Evolutionary conservation across 116 monocot genomes (phyloP).

Genomic region (Phalaenopsis hybrid): DNA sequence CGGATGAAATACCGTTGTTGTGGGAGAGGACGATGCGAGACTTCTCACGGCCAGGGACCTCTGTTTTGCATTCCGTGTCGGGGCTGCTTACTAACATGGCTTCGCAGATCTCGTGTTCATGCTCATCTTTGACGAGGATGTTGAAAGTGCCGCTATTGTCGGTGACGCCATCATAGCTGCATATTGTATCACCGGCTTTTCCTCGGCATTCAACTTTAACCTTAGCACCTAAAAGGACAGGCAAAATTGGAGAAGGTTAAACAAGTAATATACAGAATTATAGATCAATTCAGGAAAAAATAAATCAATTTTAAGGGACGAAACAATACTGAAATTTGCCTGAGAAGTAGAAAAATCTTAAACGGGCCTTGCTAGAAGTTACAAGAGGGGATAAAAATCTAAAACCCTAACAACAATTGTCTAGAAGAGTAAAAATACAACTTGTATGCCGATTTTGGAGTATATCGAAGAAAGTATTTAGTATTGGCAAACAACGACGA

Average conservation of each 20-base stretch:
- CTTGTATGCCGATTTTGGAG: too few species aligned
- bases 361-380: too few species aligned
- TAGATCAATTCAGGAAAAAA: too few species aligned
- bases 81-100: slow-evolving; percentile 39
- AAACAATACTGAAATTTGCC: too few species aligned
- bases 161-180: slow-evolving; percentile 28
- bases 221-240: slow-evolving; percentile 24
- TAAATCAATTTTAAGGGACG: too few species aligned
- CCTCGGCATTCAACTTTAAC: slow-evolving; percentile 34
- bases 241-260: not conserved
- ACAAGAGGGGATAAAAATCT: too few species aligned
- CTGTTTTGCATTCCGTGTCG: slow-evolving; percentile 8
- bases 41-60: slow-evolving; percentile 34
- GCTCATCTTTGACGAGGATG: slow-evolving; percentile 23
- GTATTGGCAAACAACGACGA: too few species aligned
- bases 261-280: too few species aligned
- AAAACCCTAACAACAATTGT: too few species aligned
- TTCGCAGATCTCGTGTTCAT: slow-evolving; percentile 40
- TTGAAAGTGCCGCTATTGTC: slow-evolving; percentile 36
- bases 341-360: too few species aligned
- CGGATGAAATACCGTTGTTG: slow-evolving; percentile 45
- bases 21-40: slow-evolving; percentile 36
- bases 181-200: slow-evolving; percentile 19
- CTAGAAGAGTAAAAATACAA: too few species aligned
- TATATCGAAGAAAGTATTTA: too few species aligned